A percentile compares a stretch with the other conserved stretches of the same genome.
These are phyloP conservation scores for Neofusicoccum laricinum DNA, from an alignment of 2,329 filamentous ascomycete species.

Conservation along the genomic window DNA sequence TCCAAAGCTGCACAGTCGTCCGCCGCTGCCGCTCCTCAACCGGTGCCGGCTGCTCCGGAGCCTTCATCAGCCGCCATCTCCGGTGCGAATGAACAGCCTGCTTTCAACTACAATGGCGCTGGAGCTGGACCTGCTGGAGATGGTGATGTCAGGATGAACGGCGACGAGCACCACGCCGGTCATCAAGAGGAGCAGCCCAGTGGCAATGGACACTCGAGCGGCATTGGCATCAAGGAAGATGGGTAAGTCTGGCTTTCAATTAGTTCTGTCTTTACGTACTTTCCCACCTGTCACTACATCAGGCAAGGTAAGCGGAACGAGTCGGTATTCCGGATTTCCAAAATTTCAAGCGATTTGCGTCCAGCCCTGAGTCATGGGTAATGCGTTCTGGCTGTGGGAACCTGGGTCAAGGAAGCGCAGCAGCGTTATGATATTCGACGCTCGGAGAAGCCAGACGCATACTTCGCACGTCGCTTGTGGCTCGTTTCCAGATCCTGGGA, in stretches of 20 bases:
- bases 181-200: constrained; percentile 31
- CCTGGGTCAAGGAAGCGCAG: background rate
- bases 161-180: constrained; percentile 29
- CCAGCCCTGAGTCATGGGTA: background rate
- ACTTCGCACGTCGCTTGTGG: background rate
- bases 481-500: background rate
- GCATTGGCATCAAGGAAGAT: constrained; percentile 80
- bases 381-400: background rate
- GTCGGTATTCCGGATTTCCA: constrained; percentile 12
- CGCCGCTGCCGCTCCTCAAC: constrained; percentile 15
- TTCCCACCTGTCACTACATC: background rate
- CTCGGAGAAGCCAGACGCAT: background rate
- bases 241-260: constrained; percentile 62
- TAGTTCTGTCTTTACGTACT: background rate
- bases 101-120: background rate
- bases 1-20: constrained; percentile 28
- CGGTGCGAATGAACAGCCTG: constrained; percentile 16
- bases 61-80: constrained; percentile 23
- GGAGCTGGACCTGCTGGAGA: constrained; percentile 14
- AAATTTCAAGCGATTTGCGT: background rate
- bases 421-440: background rate
- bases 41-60: constrained; percentile 18
- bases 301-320: constrained; percentile 7
- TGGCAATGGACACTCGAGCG: constrained; percentile 43
- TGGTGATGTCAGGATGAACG: constrained; percentile 30